Evolutionary conservation across 257 asterid species (phyloP).

Genomic region (Lantana camara): DNA sequence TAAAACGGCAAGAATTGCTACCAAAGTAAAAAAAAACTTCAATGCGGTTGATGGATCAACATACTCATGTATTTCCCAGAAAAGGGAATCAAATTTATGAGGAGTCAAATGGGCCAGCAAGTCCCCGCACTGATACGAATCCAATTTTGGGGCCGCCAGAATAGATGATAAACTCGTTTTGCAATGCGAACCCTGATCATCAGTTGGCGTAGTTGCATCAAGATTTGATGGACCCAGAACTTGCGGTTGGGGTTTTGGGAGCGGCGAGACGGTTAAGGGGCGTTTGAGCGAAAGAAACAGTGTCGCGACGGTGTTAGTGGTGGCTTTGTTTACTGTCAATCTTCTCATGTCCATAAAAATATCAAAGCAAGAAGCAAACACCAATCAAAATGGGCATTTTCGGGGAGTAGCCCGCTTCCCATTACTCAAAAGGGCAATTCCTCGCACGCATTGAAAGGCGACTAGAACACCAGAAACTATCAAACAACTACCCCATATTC

Average conservation of each 20-base stretch:
- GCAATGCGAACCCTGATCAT: constrained; percentile 33
- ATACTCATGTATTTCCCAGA: constrained; percentile 51
- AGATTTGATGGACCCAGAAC: constrained; percentile 20
- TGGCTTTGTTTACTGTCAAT: constrained; percentile 33
- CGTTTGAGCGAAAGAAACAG: constrained; percentile 49
- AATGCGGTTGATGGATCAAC: constrained; percentile 65
- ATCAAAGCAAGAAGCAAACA: background rate
- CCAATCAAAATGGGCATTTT: too few species aligned
- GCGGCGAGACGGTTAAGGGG: constrained; percentile 44
- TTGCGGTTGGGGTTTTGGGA: constrained; percentile 22
- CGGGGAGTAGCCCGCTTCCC: too few species aligned
- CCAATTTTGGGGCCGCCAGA: constrained; percentile 47
- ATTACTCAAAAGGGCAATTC: too few species aligned
- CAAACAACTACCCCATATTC: too few species aligned
- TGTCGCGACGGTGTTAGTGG: constrained; percentile 40
- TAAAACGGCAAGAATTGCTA: constrained; percentile 47
- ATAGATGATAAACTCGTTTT: constrained; percentile 47
- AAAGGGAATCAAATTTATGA: constrained; percentile 57
- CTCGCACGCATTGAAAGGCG: too few species aligned
- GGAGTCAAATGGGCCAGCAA: constrained; percentile 52
- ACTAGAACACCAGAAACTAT: too few species aligned
- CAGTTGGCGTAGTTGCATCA: too few species aligned
- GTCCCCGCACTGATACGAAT: constrained; percentile 46
- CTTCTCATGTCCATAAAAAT: constrained; percentile 66
- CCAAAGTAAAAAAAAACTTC: constrained; percentile 67